Evolutionary conservation across 2,329 filamentous ascomycete species (phyloP), one percentile per base, ranked within the genome.

Genomic region (Orbilia blumenaviensis): DNA sequence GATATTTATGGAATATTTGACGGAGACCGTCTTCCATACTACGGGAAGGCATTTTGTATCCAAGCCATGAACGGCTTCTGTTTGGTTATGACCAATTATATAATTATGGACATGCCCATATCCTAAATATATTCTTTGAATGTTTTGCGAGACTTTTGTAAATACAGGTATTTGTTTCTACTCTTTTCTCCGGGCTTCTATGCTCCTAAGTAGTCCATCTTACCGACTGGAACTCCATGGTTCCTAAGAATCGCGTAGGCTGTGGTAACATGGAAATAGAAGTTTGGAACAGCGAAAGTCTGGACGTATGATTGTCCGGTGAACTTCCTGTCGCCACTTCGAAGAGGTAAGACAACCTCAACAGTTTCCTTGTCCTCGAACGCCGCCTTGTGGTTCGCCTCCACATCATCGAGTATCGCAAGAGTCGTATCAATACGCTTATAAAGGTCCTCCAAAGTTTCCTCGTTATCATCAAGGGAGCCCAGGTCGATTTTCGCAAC

Each of bases 201-300:
- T 0, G 32, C 32, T 1, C 18, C 18, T 18, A 56, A 56, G 80
- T 84, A 91, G 79, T 90, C 87, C 62, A 77, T 42, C 85, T 91
- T 91, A 34, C 88, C 88, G 16, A 92, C n/a, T 0, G 84, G 83
- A 25, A 90, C 87, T 0, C 89, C 89, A 82, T 88, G 85, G 80
- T 85, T 86, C 74, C 89, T 84, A 80, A 91, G 80, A 66, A 91
- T 88, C 21, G 82, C 84, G 82, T 91, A 91, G 8, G 87, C 84
- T 10, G 85, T 89, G 2, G 82, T 85, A 12, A 87, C 78, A 80
- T 91, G 90, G 82, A 91, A 92, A 83, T 85, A 90, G 78, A 90
- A 82, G 80, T 91, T 90, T 21, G 89, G 88, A 46, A 89, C 66
- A 2, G 82, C 84, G 81, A 85, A 88, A 2, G 82, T 82, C 42